Evolutionary conservation across 371 early-diverging fungal genomes (phyloP).

Genomic region (Choanephora cucurbitarum): DNA sequence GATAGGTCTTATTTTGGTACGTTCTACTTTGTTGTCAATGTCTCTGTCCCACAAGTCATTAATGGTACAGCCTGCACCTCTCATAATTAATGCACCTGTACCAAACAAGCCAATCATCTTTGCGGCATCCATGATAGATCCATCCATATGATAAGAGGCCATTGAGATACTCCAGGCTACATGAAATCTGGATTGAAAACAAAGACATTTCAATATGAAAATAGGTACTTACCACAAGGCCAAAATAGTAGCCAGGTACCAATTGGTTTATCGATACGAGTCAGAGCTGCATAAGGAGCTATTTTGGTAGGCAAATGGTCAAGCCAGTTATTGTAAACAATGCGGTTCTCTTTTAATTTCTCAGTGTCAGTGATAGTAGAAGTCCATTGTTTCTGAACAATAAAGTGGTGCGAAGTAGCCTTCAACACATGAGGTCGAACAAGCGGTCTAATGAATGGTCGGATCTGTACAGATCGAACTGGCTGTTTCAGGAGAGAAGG

Average conservation of each 20-base stretch:
- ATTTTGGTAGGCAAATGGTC: constrained; percentile 45
- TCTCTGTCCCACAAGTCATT: constrained; percentile 96
- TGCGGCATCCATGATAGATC: constrained; percentile 53
- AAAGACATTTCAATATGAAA: too few relatives aligned
- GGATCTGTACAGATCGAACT: background rate
- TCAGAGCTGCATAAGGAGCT: constrained; percentile 75
- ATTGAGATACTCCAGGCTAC: constrained; percentile 83
- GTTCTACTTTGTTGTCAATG: constrained; percentile 84
- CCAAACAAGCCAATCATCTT: constrained; percentile 84
- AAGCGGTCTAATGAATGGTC: too few relatives aligned
- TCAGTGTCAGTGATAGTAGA: background rate
- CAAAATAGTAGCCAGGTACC: constrained; percentile 91
- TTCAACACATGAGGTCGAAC: too few relatives aligned
- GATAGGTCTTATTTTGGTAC: constrained; percentile 85
- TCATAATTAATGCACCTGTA: constrained; percentile 90
- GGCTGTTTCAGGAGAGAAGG: background rate
- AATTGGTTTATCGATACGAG: constrained; percentile 88
- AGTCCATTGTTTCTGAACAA: constrained; percentile 11
- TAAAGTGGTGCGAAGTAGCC: too few relatives aligned
- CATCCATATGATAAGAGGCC: constrained; percentile 68
- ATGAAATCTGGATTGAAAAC: too few relatives aligned
- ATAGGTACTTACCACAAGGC: constrained; percentile 81
- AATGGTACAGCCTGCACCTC: constrained; percentile 96
- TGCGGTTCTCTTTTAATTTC: constrained; percentile 13
- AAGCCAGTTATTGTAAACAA: constrained; percentile 42